Evolutionary conservation across 1,284 basidiomycete genomes (phyloP), one percentile per base, ranked within the genome.

Genomic region (Retiboletus fuscus): DNA sequence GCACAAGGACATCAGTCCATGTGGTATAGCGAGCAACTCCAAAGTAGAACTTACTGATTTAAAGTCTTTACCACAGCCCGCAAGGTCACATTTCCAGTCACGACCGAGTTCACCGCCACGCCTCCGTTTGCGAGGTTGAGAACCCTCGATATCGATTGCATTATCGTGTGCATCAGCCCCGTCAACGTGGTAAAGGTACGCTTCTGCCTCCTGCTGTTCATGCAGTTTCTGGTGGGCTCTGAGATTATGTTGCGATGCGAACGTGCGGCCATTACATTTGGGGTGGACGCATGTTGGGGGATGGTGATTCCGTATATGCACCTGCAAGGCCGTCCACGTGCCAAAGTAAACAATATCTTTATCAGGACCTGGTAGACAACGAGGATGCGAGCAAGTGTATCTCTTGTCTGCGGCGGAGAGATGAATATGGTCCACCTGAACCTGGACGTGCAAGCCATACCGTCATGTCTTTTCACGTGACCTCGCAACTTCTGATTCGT

Each of bases 291-390:
- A 98, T 2, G 85, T 90, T 2, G 96, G 95, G 1, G 94, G 96
- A 79, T 98, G 96, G 0, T 79, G 88, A 2, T 84, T 87, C 61
- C 93, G 92, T 64, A 92, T 90, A 81, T 98, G 96, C 16, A 88
- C 85, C 80, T 95, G 96, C 12, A 98, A 87, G 6, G 91, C 87
- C 1, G 94, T 91, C 96, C 96, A 98, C 7, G 91, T 96, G 5
- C 89, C 79, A 82, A 93, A 97, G 73, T 89, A 93, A 34, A 84
- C 83, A 1, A 86, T 84, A 3, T 76, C 75, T 18, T 81, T 78
- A 24, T 79, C 78, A 11, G 78, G 55, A 20, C 51, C 66, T 0
- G 84, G 79, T 16, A 90, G 80, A 82, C 94, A 96, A 8, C 81
- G 76, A 0, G 83, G 76, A 77, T 96, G 90, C 20, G 90, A 86